A percentile compares a stretch with the other conserved stretches of the same genome.
Conservation (phyloP, 139 green algal genomes). For the Axilococcus clingmanii region DNA sequence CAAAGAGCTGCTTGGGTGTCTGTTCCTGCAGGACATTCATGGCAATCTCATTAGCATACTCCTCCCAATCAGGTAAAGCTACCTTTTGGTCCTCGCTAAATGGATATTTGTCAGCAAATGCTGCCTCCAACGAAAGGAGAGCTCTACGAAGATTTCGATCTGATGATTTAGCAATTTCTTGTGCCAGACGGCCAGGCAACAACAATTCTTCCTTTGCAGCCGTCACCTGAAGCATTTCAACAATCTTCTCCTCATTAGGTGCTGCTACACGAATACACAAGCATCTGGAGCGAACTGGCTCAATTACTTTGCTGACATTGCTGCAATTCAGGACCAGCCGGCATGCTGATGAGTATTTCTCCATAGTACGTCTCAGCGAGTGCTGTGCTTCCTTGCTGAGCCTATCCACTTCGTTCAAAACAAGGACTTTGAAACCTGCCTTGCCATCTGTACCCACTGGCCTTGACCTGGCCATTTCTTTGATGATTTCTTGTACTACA, state of each 20-base stretch:
- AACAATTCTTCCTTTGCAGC: slow-evolving; percentile 62
- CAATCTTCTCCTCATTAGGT: slow-evolving; percentile 53
- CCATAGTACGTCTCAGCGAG: slow-evolving; percentile 90
- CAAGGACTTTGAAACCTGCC: slow-evolving; percentile 52
- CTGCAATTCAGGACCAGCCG: slow-evolving; percentile 77
- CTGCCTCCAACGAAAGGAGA: slow-evolving; percentile 83
- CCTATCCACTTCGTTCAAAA: slow-evolving; percentile 92
- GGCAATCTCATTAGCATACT: slow-evolving; percentile 78
- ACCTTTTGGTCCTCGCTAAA: slow-evolving; percentile 48
- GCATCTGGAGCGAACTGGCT: slow-evolving; percentile 85
- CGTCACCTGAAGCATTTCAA: slow-evolving; percentile 54
- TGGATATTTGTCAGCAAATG: slow-evolving; percentile 48
- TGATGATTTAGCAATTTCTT: slow-evolving; percentile 41
- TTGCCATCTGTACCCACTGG: slow-evolving; percentile 57
- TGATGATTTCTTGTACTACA: slow-evolving; percentile 93
- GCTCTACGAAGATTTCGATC: slow-evolving; percentile 81
- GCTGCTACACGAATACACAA: slow-evolving; percentile 80
- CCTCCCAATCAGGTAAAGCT: slow-evolving; percentile 82
- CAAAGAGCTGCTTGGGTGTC: slow-evolving; percentile 69
- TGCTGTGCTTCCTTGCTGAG: slow-evolving; percentile 86
- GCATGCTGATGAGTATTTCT: slow-evolving; percentile 91
- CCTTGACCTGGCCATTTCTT: slow-evolving; percentile 89
- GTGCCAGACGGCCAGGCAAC: slow-evolving; percentile 52
- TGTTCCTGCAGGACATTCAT: slow-evolving; percentile 84
- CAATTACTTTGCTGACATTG: slow-evolving; percentile 87